phyloP scores from a whole-genome alignment of 2,329 filamentous ascomycete genomes.

The Fusarium aywerte region DNA sequence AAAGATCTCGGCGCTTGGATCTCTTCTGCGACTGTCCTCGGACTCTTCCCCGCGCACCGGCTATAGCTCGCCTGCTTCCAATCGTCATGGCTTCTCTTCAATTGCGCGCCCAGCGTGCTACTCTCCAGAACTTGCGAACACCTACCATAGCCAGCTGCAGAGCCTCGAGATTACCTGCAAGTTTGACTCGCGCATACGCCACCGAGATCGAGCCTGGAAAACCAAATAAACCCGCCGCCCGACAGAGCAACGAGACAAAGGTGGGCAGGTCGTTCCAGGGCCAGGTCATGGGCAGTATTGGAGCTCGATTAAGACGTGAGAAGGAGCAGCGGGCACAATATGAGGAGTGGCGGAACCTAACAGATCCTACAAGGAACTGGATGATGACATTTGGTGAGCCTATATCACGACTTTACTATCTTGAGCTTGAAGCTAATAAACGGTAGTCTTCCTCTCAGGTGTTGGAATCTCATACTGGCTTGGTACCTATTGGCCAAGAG shows the following conservation, averaged over 20 bases:
- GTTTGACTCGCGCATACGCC: constrained; percentile 47
- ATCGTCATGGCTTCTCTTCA: constrained; percentile 49
- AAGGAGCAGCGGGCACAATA: constrained; percentile 64
- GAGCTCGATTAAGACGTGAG: constrained; percentile 65
- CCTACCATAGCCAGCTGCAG: constrained; percentile 31
- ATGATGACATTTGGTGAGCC: constrained; percentile 65
- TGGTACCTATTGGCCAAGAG: constrained; percentile 65
- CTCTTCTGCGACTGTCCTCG: constrained; percentile 19
- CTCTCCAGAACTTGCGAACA: constrained; percentile 47
- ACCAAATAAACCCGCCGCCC: constrained; percentile 42
- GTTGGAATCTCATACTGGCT: constrained; percentile 67
- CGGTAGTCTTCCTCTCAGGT: constrained; percentile 63
- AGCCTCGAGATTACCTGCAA: constrained; percentile 25
- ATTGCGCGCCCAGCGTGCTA: constrained; percentile 47
- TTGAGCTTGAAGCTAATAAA: constrained; percentile 6
- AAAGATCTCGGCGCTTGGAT: constrained; percentile 1
- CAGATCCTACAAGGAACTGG: constrained; percentile 59
- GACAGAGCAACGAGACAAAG: constrained; percentile 53
- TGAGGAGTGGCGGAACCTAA: constrained; percentile 55
- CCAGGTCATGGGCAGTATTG: constrained; percentile 69
- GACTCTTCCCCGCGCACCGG: constrained; percentile 8
- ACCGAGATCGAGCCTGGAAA: constrained; percentile 53
- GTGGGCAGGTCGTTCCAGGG: constrained; percentile 62
- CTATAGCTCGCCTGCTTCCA: neutral
- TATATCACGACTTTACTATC: neutral